These are phyloP conservation scores for Cladophialophora exuberans DNA, from an alignment of 2,329 filamentous ascomycete species.

Conservation along the genomic window DNA sequence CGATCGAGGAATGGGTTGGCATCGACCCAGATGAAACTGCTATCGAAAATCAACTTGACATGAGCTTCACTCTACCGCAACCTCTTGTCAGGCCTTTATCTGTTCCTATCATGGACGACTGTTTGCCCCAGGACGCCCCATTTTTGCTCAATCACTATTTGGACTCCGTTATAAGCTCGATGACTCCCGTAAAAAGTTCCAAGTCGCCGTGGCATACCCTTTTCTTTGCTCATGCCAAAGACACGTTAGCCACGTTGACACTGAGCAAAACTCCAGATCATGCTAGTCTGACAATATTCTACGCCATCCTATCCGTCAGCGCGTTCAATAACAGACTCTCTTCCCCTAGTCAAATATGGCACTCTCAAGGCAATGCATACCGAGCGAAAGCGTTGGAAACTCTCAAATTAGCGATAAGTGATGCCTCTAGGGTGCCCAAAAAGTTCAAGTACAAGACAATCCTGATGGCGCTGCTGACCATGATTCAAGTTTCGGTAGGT, in stretches of 20 bases:
- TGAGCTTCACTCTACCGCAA: not conserved
- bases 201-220: slow-evolving; percentile 52
- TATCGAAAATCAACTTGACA: not conserved
- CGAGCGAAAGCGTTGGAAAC: slow-evolving; percentile 33
- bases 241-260: slow-evolving; percentile 47
- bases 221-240: slow-evolving; percentile 47
- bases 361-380: not conserved
- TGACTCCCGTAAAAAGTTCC: slow-evolving; percentile 38
- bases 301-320: slow-evolving; percentile 47
- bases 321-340: slow-evolving; percentile 45
- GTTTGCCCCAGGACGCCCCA: slow-evolving; percentile 38
- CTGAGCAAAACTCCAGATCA: slow-evolving; percentile 46
- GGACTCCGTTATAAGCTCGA: slow-evolving; percentile 40
- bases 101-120: not conserved
- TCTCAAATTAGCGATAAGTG: slow-evolving; percentile 39
- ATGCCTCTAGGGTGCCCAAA: slow-evolving; percentile 41
- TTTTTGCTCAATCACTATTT: slow-evolving; percentile 46
- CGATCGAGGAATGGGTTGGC: not conserved
- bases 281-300: slow-evolving; percentile 45
- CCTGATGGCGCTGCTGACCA: slow-evolving; percentile 50
- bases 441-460: slow-evolving; percentile 50
- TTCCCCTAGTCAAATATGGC: slow-evolving; percentile 39
- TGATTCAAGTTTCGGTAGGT: slow-evolving; percentile 41
- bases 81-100: not conserved
- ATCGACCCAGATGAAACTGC: not conserved